phyloP scores from a whole-genome alignment of 2,329 filamentous ascomycete genomes.

The Anisogramma anomala region DNA sequence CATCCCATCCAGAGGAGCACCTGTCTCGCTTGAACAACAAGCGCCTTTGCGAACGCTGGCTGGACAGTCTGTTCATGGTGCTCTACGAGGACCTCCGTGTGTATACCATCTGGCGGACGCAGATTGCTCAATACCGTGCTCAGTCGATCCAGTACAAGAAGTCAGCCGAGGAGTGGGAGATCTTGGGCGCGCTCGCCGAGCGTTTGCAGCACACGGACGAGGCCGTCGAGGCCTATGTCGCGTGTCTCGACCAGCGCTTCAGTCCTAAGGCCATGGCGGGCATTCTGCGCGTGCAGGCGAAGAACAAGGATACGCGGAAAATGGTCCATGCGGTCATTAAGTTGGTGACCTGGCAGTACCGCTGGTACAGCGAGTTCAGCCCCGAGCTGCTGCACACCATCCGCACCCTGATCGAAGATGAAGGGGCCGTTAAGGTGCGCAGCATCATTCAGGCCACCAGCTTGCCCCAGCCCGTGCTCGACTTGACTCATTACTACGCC shows the following conservation, averaged over 20 bases:
- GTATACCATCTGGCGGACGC: slow-evolving; percentile 98
- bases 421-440: slow-evolving; percentile 91
- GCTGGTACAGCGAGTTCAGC: slow-evolving; percentile 99
- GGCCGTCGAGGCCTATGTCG: slow-evolving; percentile 83
- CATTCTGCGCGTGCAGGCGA: slow-evolving; percentile 68
- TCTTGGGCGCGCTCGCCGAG: slow-evolving; percentile 83
- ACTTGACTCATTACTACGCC: slow-evolving; percentile 92
- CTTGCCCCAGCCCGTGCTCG: slow-evolving; percentile 81
- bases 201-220: slow-evolving; percentile 86
- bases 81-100: slow-evolving; percentile 95
- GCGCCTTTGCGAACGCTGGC: slow-evolving; percentile 90
- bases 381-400: slow-evolving; percentile 80
- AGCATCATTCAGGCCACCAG: slow-evolving; percentile 96
- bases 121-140: slow-evolving; percentile 89
- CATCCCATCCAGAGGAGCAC: slow-evolving; percentile 47
- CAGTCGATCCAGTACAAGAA: slow-evolving; percentile 96
- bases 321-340: slow-evolving; percentile 78
- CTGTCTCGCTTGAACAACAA: slow-evolving; percentile 95
- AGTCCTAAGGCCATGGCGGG: slow-evolving; percentile 86
- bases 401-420: slow-evolving; percentile 88
- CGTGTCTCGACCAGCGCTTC: slow-evolving; percentile 78
- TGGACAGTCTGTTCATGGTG: slow-evolving; percentile 98
- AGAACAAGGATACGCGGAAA: slow-evolving; percentile 65
- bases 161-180: slow-evolving; percentile 95
- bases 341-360: slow-evolving; percentile 93